Evolutionary conservation across 2,329 filamentous ascomycete species (phyloP).

Genomic region (Teratosphaeria zuluensis): DNA sequence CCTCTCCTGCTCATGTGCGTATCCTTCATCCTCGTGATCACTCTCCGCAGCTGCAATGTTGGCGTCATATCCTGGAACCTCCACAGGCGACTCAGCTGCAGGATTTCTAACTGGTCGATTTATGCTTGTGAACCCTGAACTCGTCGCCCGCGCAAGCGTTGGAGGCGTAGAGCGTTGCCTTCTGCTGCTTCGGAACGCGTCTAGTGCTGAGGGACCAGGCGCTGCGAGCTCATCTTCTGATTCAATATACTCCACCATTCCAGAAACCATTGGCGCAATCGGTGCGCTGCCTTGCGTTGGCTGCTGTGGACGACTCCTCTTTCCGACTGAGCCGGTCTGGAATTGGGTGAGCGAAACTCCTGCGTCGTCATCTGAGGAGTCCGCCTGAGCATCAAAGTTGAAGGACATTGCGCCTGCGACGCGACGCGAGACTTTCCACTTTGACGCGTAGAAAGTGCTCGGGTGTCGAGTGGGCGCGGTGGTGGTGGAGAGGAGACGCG

Average conservation of each 20-base stretch:
- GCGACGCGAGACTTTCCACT: neutral
- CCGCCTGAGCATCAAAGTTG: constrained; percentile 16
- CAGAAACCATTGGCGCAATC: constrained; percentile 13
- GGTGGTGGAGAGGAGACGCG: neutral
- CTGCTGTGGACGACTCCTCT: too few species aligned
- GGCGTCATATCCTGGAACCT: neutral
- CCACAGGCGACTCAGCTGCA: neutral
- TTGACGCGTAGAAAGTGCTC: neutral
- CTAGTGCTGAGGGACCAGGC: constrained; percentile 4
- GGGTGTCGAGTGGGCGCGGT: neutral
- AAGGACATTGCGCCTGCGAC: constrained; percentile 14
- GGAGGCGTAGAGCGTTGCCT: neutral
- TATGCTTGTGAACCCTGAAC: constrained; percentile 5
- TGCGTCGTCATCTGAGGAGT: constrained; percentile 21
- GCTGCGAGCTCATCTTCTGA: constrained; percentile 6
- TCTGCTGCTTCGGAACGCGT: constrained; percentile 1
- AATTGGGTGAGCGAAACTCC: constrained; percentile 10
- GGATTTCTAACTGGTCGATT: constrained; percentile 1
- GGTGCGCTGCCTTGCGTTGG: constrained; percentile 9
- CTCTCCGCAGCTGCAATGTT: neutral
- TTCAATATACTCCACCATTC: constrained; percentile 1
- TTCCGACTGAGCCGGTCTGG: neutral
- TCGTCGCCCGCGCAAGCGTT: neutral
- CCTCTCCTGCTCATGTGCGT: neutral
- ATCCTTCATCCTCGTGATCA: neutral